A percentile compares a stretch with the other conserved stretches of the same genome.
These are phyloP conservation scores for Rugosomyces carneus DNA, from an alignment of 1,284 basidiomycete genomes.

Conservation along the genomic window DNA sequence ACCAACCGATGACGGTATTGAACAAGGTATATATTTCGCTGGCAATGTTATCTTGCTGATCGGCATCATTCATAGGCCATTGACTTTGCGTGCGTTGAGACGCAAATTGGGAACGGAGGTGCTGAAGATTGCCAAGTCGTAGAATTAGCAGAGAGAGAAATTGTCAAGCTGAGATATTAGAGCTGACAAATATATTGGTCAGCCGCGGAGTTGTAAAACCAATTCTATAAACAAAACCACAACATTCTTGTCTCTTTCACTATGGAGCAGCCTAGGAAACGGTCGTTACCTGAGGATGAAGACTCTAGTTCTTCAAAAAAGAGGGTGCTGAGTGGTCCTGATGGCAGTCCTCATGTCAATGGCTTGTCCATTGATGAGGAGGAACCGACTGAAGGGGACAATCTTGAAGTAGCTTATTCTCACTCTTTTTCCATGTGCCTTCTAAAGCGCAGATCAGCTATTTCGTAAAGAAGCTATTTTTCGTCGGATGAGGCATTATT, in stretches of 20 bases:
- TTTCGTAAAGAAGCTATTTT: conserved; percentile 92
- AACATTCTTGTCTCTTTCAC: conserved; percentile 22
- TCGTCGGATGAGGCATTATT: conserved; percentile 87
- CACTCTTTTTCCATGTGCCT: conserved; percentile 12
- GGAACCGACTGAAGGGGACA: conserved; percentile 55
- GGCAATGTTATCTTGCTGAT: conserved; percentile 12
- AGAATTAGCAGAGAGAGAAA: conserved; percentile 37
- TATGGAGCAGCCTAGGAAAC: conserved; percentile 62
- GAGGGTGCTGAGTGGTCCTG: conserved; percentile 50
- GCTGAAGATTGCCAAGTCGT: conserved; percentile 74
- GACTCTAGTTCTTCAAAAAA: conserved; percentile 57
- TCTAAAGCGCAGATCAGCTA: conserved; percentile 34
- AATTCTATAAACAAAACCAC: conserved; percentile 11
- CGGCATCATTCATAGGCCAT: conserved; percentile 43
- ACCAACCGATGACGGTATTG: conserved; percentile 81
- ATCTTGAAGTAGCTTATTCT: conserved; percentile 57
- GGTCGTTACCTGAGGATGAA: conserved; percentile 50
- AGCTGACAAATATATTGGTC: conserved; percentile 25
- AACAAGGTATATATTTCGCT: conserved; percentile 46
- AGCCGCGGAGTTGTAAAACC: conserved; percentile 34
- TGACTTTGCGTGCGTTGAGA: conserved; percentile 81
- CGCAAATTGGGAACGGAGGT: conserved; percentile 74
- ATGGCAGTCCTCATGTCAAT: conserved; percentile 57
- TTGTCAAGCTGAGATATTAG: conserved; percentile 33
- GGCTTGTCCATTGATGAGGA: conserved; percentile 39